These are phyloP conservation scores for Omphalotus guepiniiformis DNA, from an alignment of 768 basidiomycete genomes.

Conservation along the genomic window DNA sequence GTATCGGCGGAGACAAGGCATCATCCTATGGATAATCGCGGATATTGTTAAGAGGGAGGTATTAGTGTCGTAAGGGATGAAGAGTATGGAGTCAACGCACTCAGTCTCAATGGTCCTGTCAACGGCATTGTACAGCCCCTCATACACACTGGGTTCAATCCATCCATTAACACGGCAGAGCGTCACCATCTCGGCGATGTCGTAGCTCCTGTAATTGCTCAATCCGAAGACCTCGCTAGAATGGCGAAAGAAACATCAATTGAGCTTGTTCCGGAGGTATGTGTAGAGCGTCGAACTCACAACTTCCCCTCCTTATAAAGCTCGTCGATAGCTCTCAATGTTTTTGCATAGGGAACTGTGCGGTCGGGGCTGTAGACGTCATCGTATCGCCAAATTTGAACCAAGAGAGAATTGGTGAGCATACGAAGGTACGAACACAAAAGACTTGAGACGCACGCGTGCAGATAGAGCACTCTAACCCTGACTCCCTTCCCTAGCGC, in stretches of 20 bases:
- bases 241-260: background rate
- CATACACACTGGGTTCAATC: conserved; percentile 40
- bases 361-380: no score
- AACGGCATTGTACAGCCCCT: conserved; percentile 24
- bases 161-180: conserved; percentile 41
- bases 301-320: conserved; percentile 31
- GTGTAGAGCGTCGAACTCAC: background rate
- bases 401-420: no score
- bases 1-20: conserved; percentile 44
- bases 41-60: conserved; percentile 28
- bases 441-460: no score
- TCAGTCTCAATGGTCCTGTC: conserved; percentile 18
- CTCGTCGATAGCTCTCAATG: conserved; percentile 32
- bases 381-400: no score
- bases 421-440: no score
- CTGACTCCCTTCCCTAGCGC: conserved; percentile 32
- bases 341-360: conserved; percentile 40
- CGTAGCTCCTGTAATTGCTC: conserved; percentile 42
- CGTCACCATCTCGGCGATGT: conserved; percentile 44
- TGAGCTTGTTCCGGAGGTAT: no score
- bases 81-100: conserved; percentile 8
- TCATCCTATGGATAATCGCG: conserved; percentile 42
- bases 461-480: conserved; percentile 42
- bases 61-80: background rate
- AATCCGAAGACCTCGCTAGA: conserved; percentile 42